Base-by-base conservation (phyloP, 805 yeast genomes). In the Lachancea lanzarotensis region DNA sequence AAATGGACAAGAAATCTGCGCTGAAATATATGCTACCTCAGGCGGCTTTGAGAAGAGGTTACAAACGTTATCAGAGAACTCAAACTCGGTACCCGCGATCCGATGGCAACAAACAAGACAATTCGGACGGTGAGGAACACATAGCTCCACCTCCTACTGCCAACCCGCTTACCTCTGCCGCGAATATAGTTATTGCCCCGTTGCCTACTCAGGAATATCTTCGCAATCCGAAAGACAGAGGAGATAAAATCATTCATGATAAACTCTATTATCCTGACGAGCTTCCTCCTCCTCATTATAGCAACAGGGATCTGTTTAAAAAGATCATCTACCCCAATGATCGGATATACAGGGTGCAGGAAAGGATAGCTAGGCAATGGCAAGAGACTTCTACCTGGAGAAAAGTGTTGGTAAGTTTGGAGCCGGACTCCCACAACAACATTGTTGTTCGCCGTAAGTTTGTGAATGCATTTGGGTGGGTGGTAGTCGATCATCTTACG, bases 381-480 rank as follows among this genome's bases (percentile, higher is more conserved):
- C 98, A 91, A 59, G 72, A 76, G 46, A 79, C 76, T 10, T 76
- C 88, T 82, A 64, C 78, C 13, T 91, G 98, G 98, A 70, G 97
- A 36, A 91, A 91, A 64, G 96, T 93, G 2, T 66, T 93, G 22
- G 96, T 90, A 1, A 79, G 79, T 35, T 67, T 93, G 51, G 76
- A 80, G 51, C 96, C 97, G 0, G 98, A 91, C 62, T 96, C 98
- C 0, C 98, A 91, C 59, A 91, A 91, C 57, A 91, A 89, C 57
- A 89, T 93, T 25, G 73, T 87, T 22, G 98, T 91, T 1, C 71
- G 98, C 50, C 73, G 98, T 52, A 68, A 86, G 49, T 93, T 86
- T 69, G 82, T 95, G 5, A 91, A 91, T 65, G 93, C 96, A 0
- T 90, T 83, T 65, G 98, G 98, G 1, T 88, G 96, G 93, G 87